Evolutionary conservation across 163 green algal species (phyloP).

Genomic region (Dunaliella salina): DNA sequence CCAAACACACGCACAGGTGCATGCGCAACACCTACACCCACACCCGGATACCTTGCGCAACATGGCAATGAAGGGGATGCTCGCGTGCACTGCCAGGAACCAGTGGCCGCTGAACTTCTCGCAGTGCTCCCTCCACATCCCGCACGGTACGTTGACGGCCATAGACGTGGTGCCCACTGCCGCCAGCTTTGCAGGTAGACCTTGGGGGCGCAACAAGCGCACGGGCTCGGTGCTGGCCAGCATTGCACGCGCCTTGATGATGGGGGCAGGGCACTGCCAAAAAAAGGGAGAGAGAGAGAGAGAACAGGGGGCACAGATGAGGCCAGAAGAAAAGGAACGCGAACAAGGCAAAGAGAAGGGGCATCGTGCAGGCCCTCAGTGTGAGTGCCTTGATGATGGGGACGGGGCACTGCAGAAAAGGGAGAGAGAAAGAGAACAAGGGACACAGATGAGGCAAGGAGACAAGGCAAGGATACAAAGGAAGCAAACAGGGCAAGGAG

Average conservation of each 20-base stretch:
- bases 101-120: conserved; percentile 87
- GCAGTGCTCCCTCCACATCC: conserved; percentile 76
- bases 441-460: too few relatives aligned
- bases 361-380: conserved; percentile 56
- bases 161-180: conserved; percentile 59
- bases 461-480: too few relatives aligned
- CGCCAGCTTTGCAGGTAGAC: conserved; percentile 62
- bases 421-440: too few relatives aligned
- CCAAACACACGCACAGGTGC: too few relatives aligned
- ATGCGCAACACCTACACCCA: too few relatives aligned
- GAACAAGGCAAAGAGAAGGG: conserved; percentile 8
- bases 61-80: conserved; percentile 89
- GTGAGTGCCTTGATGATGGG: conserved; percentile 73
- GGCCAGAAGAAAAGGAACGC: too few relatives aligned
- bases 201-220: conserved; percentile 57
- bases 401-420: conserved; percentile 58
- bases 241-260: conserved; percentile 72
- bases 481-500: too few relatives aligned
- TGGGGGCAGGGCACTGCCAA: conserved; percentile 65
- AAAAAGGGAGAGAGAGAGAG: not conserved
- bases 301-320: not conserved
- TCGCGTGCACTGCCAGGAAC: conserved; percentile 91
- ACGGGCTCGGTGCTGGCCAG: conserved; percentile 68
- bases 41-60: conserved; percentile 82
- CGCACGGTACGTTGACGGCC: conserved; percentile 81